A percentile compares a stretch with the other conserved stretches of the same genome.
Evolutionary conservation across 805 yeast genomes (phyloP).

Genomic region (Candida namnaoensis): DNA sequence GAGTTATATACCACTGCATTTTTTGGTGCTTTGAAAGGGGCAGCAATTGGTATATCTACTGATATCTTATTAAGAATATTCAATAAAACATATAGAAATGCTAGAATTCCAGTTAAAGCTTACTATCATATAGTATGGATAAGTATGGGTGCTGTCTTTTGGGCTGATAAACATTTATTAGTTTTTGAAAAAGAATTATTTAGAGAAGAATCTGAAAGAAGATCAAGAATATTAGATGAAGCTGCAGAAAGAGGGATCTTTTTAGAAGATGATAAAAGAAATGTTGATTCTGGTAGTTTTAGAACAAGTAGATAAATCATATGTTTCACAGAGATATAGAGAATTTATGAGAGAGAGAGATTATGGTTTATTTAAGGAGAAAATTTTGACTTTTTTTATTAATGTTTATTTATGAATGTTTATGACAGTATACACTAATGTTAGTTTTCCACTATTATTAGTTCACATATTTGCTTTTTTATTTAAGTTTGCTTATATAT

Average conservation of each 20-base stretch:
- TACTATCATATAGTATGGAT: slow-evolving; percentile 33
- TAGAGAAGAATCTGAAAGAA: slow-evolving; percentile 23
- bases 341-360: too few species aligned
- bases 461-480: too few species aligned
- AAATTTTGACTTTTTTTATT: too few species aligned
- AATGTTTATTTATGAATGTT: too few species aligned
- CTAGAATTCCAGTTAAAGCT: slow-evolving; percentile 30
- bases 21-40: slow-evolving; percentile 34
- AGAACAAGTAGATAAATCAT: too few species aligned
- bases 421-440: too few species aligned
- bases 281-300: slow-evolving; percentile 4
- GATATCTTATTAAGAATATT: slow-evolving; percentile 24
- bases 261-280: slow-evolving; percentile 23
- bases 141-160: slow-evolving; percentile 30
- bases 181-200: slow-evolving; percentile 25
- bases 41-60: slow-evolving; percentile 24
- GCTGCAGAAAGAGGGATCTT: slow-evolving; percentile 38
- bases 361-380: too few species aligned
- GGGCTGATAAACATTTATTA: slow-evolving; percentile 31
- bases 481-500: too few species aligned
- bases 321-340: too few species aligned
- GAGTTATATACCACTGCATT: slow-evolving; percentile 29
- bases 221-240: slow-evolving; percentile 27
- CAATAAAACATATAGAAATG: slow-evolving; percentile 25
- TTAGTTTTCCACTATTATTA: too few species aligned